phyloP scores from a whole-genome alignment of 225 moss, liverwort and hornwort species.

The Rhytidiadelphus loreus region DNA sequence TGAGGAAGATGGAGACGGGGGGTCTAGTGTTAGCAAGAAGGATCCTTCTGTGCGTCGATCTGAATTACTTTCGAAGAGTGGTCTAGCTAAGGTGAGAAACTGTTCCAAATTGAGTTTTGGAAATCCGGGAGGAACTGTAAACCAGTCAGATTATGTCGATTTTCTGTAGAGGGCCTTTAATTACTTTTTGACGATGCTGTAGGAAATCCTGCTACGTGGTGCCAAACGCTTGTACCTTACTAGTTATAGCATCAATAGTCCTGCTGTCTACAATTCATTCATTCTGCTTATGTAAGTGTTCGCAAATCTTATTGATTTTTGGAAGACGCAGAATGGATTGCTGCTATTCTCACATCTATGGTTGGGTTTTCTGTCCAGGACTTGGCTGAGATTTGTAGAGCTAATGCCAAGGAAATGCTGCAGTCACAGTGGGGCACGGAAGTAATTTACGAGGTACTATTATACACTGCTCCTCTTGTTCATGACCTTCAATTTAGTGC shows the following conservation, averaged over 20 bases:
- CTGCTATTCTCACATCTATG: background rate
- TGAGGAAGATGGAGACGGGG: conserved; percentile 37
- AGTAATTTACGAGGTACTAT: conserved; percentile 68
- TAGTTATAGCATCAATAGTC: background rate
- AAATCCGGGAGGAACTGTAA: background rate
- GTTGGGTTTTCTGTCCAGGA: conserved; percentile 20
- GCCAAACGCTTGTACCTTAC: background rate
- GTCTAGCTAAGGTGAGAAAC: conserved; percentile 63
- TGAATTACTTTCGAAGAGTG: conserved; percentile 61
- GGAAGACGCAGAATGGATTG: background rate
- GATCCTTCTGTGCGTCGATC: conserved; percentile 64
- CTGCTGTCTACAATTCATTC: background rate
- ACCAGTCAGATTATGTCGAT: background rate
- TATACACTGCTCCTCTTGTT: background rate
- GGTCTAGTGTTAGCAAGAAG: conserved; percentile 67
- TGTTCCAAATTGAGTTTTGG: background rate
- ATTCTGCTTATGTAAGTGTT: background rate
- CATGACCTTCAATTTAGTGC: background rate
- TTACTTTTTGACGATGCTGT: background rate
- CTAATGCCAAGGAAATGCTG: conserved; percentile 58
- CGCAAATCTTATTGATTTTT: background rate
- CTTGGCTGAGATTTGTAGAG: conserved; percentile 51
- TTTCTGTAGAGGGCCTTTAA: background rate
- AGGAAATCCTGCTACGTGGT: background rate
- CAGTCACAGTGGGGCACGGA: conserved; percentile 66